Base-by-base conservation (phyloP, 306 rosid species). In the Glycine tomentella region DNA sequence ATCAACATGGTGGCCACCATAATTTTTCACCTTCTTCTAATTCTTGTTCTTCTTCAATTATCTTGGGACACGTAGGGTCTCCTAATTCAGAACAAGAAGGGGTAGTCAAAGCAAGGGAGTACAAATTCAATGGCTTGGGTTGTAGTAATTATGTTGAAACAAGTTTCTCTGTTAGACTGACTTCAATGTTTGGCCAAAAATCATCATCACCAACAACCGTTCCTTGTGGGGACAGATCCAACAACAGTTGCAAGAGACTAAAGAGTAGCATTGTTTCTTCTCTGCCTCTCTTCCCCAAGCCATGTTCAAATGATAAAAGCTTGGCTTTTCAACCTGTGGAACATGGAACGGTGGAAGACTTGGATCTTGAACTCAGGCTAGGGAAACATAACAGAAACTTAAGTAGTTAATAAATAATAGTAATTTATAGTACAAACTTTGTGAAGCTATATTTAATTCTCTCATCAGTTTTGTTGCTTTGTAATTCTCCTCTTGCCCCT, bases 361-460 rank as follows among this genome's bases (percentile, higher is more conserved):
- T 94, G 87, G 98, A 94, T 87, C 98, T 94, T 82, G 98, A 94
- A 85, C 97, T 94, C 84, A 88, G 94, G 92, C 90, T 94, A 66
- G 98, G 98, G 72, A 84, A 83, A 66, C 84, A 20, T n/a, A n/a
- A n/a, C n/a, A n/a, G n/a, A n/a, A n/a, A n/a, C n/a, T n/a, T n/a
- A 75, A 87, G 62, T 71, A 44, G 57, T 33, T 16, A 34, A 4
- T 36, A 25, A 25, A 25, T 25, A 25, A 25, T 25, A 25, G 31
- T 36, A 3, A 25, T 12, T 16, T 58, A 12, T 79, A n/a, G 42
- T 66, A 49, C 73, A 82, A 6, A 48, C 67, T 38, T 53, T 49
- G 71, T 48, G 8, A 61, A 61, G 13, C 10, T 66, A 20, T 73
- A 45, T 31, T 36, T 13, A 34, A 55, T 9, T 56, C 42, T 40